Conservation (phyloP, 129 eudicot genomes). For the Calendula officinalis region DNA sequence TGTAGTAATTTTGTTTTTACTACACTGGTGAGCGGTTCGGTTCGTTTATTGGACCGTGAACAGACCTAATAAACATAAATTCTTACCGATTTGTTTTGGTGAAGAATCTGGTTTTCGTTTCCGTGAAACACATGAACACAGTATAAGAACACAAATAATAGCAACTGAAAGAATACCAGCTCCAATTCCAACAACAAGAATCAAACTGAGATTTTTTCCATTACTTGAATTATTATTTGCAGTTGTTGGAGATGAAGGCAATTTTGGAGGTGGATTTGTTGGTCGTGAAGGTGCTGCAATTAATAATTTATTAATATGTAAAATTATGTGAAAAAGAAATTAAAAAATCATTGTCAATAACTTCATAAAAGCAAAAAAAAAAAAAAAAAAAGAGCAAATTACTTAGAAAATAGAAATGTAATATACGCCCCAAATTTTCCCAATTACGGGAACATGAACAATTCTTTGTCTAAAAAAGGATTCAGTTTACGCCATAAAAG, state of each 20-base stretch:
- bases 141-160: constrained; percentile 45
- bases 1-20: background rate
- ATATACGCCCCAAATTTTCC: no score
- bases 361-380: background rate
- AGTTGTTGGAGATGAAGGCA: constrained; percentile 55
- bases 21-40: no score
- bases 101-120: constrained; percentile 48
- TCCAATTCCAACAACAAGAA: constrained; percentile 64
- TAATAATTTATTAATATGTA: constrained; percentile 6
- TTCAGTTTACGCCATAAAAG: no score
- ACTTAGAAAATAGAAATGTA: background rate
- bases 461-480: no score
- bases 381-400: background rate
- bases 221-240: constrained; percentile 41
- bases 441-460: no score
- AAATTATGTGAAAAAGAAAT: background rate
- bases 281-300: constrained; percentile 77
- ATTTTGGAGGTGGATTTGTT: constrained; percentile 39
- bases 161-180: constrained; percentile 59
- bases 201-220: constrained; percentile 53
- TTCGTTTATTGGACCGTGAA: background rate
- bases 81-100: constrained; percentile 62
- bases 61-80: background rate
- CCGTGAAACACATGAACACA: constrained; percentile 64
- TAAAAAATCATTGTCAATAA: background rate